Evolutionary conservation across 768 basidiomycete species (phyloP).

Genomic region (Grammothele lineata): DNA sequence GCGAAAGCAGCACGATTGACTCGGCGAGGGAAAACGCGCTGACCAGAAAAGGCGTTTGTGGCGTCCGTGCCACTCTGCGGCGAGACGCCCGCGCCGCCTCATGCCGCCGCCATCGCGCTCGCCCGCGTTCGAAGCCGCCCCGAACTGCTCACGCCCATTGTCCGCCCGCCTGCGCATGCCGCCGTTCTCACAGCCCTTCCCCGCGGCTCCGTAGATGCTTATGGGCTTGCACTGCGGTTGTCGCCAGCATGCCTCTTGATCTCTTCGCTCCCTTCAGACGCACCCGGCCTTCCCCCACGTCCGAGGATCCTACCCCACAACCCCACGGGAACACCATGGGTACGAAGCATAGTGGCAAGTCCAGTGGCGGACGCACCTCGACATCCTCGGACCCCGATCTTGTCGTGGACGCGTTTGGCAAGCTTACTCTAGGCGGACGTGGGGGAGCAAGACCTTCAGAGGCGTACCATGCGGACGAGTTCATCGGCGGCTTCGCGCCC

Average conservation of each 20-base stretch:
- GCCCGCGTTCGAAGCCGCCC: too few relatives aligned
- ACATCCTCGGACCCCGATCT: conserved; percentile 1
- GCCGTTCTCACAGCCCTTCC: background rate
- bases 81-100: conserved; percentile 4
- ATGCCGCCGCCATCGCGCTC: background rate
- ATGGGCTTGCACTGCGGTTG: too few relatives aligned
- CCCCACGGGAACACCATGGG: background rate
- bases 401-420: conserved; percentile 1
- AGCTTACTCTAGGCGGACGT: conserved; percentile 3
- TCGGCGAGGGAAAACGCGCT: conserved; percentile 4
- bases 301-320: too few relatives aligned
- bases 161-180: background rate
- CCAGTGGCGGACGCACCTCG: conserved; percentile 1
- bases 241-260: conserved; percentile 4
- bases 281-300: background rate
- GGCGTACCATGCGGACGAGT: conserved; percentile 15
- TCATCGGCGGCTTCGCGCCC: conserved; percentile 47
- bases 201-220: background rate
- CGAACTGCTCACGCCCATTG: conserved; percentile 1
- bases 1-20: conserved; percentile 2
- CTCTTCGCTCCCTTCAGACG: conserved; percentile 10
- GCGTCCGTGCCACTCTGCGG: too few relatives aligned
- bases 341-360: background rate
- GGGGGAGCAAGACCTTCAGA: too few relatives aligned
- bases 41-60: background rate